A percentile compares a stretch with the other conserved stretches of the same genome.
These are phyloP conservation scores for Hibiscus syriacus DNA, from an alignment of 345 rosid genomes.

Conservation along the genomic window DNA sequence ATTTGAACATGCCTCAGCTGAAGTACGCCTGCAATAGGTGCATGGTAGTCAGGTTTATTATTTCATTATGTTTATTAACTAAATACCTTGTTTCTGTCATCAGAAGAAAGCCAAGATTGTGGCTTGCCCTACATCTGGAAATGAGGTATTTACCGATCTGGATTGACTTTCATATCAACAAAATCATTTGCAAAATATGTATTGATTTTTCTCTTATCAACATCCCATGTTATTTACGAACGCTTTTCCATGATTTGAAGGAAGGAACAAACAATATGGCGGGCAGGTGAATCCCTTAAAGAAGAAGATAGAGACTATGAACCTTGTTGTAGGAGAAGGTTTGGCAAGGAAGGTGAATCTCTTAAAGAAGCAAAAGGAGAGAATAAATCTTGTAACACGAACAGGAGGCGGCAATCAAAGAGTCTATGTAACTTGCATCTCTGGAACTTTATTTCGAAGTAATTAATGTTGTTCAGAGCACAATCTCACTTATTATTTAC, in stretches of 20 bases:
- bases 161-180: neutral
- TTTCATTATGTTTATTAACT: slow-evolving; percentile 8
- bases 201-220: slow-evolving; percentile 1
- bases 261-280: slow-evolving; percentile 19
- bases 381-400: slow-evolving; percentile 23
- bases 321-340: slow-evolving; percentile 24
- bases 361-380: slow-evolving; percentile 16
- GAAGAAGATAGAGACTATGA: slow-evolving; percentile 19
- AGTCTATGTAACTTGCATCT: slow-evolving; percentile 6
- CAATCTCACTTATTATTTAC: slow-evolving; percentile 1
- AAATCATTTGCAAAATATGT: neutral
- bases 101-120: slow-evolving; percentile 28
- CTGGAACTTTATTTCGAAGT: neutral
- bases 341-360: slow-evolving; percentile 3
- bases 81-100: slow-evolving; percentile 5
- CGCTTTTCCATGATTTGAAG: slow-evolving; percentile 26
- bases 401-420: slow-evolving; percentile 29
- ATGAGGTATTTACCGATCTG: slow-evolving; percentile 22
- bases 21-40: neutral
- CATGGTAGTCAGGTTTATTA: neutral
- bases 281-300: slow-evolving; percentile 13
- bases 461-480: neutral
- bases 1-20: neutral
- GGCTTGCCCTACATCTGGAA: slow-evolving; percentile 18
- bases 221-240: slow-evolving; percentile 10